Evolutionary conservation across 2,329 filamentous ascomycete species (phyloP).

Genomic region (Epichloe typhina): DNA sequence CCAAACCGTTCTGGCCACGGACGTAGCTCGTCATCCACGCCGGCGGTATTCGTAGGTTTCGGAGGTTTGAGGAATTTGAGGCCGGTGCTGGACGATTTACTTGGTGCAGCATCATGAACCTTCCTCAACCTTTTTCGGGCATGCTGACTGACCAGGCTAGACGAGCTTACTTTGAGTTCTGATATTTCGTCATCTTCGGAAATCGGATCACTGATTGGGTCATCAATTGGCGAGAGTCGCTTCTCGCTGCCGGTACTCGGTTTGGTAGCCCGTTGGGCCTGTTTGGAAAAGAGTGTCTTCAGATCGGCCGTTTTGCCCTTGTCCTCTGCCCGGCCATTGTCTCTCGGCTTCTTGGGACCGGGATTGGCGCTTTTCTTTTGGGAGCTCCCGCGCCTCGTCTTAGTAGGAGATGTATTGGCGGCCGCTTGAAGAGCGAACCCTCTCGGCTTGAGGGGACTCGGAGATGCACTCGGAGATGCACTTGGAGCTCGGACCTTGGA

Average conservation of each 20-base stretch:
- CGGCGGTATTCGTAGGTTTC: constrained; percentile 14
- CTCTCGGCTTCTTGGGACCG: constrained; percentile 27
- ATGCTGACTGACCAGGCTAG: constrained; percentile 42
- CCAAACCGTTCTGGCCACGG: constrained; percentile 85
- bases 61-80: constrained; percentile 39
- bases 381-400: constrained; percentile 6
- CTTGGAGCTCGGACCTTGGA: constrained; percentile 18
- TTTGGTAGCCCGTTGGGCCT: constrained; percentile 36
- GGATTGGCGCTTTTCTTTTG: constrained; percentile 16
- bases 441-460: constrained; percentile 27
- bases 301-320: constrained; percentile 44
- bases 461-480: constrained; percentile 26
- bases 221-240: constrained; percentile 25
- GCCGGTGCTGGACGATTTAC: constrained; percentile 23
- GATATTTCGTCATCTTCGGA: constrained; percentile 47
- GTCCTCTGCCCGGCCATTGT: constrained; percentile 28
- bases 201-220: constrained; percentile 42
- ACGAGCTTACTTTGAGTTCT: constrained; percentile 33
- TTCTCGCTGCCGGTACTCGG: constrained; percentile 18
- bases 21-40: constrained; percentile 41
- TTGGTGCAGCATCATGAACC: constrained; percentile 12
- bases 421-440: constrained; percentile 5
- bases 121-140: constrained; percentile 40
- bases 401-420: constrained; percentile 11
- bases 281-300: constrained; percentile 46